phyloP scores from a whole-genome alignment of 768 basidiomycete genomes.

The Termitomyces heimii region DNA sequence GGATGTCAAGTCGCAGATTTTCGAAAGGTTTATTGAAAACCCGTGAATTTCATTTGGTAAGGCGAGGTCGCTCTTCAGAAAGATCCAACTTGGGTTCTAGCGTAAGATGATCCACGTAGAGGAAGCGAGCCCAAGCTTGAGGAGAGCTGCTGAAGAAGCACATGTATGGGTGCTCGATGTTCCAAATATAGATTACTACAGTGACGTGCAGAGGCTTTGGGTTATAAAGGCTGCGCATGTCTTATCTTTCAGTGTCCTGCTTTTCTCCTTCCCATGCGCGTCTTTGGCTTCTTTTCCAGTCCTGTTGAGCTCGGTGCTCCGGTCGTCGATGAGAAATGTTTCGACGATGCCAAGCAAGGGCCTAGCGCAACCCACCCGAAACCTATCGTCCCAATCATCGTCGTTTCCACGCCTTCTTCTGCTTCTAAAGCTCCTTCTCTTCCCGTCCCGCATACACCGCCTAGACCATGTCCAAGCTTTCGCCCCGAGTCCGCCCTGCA shows the following conservation, averaged over 20 bases:
- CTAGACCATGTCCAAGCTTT: neutral
- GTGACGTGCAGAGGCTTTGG: neutral
- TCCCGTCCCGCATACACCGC: neutral
- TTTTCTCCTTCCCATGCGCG: constrained; percentile 15
- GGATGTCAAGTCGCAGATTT: constrained; percentile 43
- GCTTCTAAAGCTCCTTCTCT: constrained; percentile 28
- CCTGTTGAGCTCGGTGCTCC: constrained; percentile 4
- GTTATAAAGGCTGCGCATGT: neutral
- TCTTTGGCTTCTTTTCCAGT: constrained; percentile 19
- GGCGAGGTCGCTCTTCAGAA: constrained; percentile 63
- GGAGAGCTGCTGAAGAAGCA: neutral
- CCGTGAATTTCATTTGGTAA: too few species aligned
- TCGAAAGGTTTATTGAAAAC: constrained; percentile 36
- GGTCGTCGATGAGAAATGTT: neutral
- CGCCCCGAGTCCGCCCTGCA: neutral
- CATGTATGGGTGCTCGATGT: neutral
- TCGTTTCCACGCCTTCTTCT: constrained; percentile 14
- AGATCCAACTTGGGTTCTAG: constrained; percentile 8
- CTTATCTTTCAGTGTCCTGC: neutral
- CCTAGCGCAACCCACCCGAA: neutral
- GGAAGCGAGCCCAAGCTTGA: neutral
- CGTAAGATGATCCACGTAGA: neutral
- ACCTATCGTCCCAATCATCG: constrained; percentile 1
- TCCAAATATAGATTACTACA: neutral
- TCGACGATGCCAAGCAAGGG: neutral